Evolutionary conservation across 305 asterid genomes (phyloP).

Genomic region (Salvia sclarea): DNA sequence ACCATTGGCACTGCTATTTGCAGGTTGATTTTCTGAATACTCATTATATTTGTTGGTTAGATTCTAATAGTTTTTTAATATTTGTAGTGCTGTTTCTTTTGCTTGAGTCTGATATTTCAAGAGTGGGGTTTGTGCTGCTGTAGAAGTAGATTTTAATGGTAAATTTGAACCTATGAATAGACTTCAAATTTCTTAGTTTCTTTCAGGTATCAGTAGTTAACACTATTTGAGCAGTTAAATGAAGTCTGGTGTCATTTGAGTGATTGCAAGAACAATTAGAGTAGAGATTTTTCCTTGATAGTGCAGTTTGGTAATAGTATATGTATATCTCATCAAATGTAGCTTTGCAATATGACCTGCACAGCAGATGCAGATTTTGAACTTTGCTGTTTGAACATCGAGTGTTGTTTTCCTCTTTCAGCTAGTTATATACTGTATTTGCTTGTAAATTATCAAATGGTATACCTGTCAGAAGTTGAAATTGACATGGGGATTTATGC

Average conservation of each 20-base stretch:
- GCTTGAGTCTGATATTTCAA: background rate
- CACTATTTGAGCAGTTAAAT: background rate
- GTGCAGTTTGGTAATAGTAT: slow-evolving; percentile 11
- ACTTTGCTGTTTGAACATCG: background rate
- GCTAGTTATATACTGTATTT: background rate
- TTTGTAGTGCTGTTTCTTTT: background rate
- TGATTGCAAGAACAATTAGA: slow-evolving; percentile 9
- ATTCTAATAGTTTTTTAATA: slow-evolving; percentile 11
- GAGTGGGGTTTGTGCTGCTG: slow-evolving; percentile 16
- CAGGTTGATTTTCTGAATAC: slow-evolving; percentile 45
- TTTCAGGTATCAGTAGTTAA: background rate
- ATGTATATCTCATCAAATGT: background rate
- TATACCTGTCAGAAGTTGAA: background rate
- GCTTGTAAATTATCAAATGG: background rate
- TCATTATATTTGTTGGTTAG: background rate
- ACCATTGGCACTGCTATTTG: slow-evolving; percentile 30
- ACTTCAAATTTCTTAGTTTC: background rate
- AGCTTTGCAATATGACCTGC: background rate
- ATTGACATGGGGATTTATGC: background rate
- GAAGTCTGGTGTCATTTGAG: background rate
- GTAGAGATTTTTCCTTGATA: background rate
- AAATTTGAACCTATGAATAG: background rate
- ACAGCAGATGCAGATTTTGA: background rate
- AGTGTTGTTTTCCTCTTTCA: slow-evolving; percentile 5
- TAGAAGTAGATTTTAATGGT: slow-evolving; percentile 7